Base-by-base conservation (phyloP, 306 rosid species). In the Coriaria nepalensis region DNA sequence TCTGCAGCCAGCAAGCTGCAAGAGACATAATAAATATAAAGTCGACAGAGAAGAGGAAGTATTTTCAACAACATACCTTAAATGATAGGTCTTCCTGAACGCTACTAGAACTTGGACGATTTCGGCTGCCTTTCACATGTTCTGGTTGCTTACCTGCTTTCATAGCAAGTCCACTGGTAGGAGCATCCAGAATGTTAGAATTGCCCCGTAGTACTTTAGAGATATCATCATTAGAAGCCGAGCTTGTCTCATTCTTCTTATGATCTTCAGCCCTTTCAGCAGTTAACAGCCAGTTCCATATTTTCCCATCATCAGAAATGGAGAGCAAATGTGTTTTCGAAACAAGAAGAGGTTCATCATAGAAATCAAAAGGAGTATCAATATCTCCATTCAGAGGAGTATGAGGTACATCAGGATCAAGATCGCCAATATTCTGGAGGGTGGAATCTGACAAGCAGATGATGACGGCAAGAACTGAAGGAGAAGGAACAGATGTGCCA, bases 201-300 rank as follows among this genome's bases (percentile, higher is more conserved):
- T 58, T 72, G 58, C 61, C 42, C 53, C 55, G 84, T 20, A 54
- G 67, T 53, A 62, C 40, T 52, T 65, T 67, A 65, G 32, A 54
- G 8, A 43, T 56, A 52, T 53, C 70, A 57, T 64, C 62, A 55
- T 71, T 66, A 55, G 55, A 45, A 59, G 59, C 69, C 65, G 66
- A 56, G 54, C 62, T 68, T 60, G 65, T 50, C 32, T 71, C 77
- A 49, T 60, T 71, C 51, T 67, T 84, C 64, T 60, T 71, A 47
- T 59, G 34, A 59, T 79, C 80, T 55, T 68, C 79, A 40, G 39
- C 49, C 45, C 81, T 83, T 73, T 92, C 86, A 47, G 76, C 74
- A 60, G 93, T 82, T 76, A 82, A 64, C 48, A 86, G 81, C 99
- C 99, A 92, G 73, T 72, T 72, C 99, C 96, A 92, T 61, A 92